A percentile compares a stretch with the other conserved stretches of the same genome.
These are phyloP conservation scores for Tetradesmus obliquus DNA, from an alignment of 139 green algal species.

Conservation along the genomic window DNA sequence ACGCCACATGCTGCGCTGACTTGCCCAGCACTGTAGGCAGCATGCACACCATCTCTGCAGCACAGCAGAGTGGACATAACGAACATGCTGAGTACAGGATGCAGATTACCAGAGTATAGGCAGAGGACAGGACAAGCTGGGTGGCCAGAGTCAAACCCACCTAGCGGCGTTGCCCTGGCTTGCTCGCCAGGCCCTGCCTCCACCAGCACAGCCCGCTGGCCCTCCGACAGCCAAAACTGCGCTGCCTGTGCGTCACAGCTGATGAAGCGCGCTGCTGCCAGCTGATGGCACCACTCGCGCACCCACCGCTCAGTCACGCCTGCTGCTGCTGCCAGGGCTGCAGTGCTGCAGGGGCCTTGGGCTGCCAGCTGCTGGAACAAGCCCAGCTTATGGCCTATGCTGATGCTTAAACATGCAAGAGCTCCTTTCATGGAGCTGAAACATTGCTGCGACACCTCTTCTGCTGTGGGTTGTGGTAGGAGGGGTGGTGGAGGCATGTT, in stretches of 20 bases:
- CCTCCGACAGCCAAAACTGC: conserved; percentile 17
- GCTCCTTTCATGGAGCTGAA: background rate
- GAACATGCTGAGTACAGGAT: too few relatives aligned
- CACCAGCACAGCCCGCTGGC: conserved; percentile 2
- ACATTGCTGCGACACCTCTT: conserved; percentile 5
- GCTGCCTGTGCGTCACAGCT: background rate
- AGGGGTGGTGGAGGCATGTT: background rate
- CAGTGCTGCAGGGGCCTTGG: background rate
- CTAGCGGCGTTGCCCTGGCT: conserved; percentile 11
- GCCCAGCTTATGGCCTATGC: background rate
- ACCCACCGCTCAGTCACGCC: conserved; percentile 29
- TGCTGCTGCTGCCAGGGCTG: background rate
- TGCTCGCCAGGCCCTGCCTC: background rate
- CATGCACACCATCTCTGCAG: conserved; percentile 25
- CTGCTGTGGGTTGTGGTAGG: background rate
- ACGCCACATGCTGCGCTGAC: background rate
- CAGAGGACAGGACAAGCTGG: too few relatives aligned
- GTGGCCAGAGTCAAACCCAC: background rate
- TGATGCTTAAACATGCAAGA: background rate
- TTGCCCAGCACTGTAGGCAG: conserved; percentile 9
- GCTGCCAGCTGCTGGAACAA: background rate
- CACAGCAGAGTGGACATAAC: background rate
- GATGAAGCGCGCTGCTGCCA: background rate
- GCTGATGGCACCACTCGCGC: conserved; percentile 32
- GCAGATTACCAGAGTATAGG: background rate